Evolutionary conservation across 2,329 filamentous ascomycete genomes (phyloP), one percentile per base, ranked within the genome.

Genomic region (Dissoconium aciculare): DNA sequence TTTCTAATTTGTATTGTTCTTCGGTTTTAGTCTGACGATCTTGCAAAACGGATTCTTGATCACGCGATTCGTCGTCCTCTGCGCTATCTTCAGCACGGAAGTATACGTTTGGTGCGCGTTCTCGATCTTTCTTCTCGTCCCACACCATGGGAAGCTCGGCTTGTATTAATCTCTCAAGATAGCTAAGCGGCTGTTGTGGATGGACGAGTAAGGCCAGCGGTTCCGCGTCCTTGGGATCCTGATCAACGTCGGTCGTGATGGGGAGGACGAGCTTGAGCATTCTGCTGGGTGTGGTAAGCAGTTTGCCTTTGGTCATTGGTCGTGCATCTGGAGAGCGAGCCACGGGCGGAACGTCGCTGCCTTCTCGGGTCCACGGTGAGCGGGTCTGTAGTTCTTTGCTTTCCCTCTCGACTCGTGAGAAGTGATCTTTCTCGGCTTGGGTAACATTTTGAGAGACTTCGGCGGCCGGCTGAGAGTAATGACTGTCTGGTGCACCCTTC

Each of bases 181-280:
- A 92, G 5, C 82, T 92, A 3, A 94, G 66, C 0, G 85, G 85
- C 50, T 94, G 85, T 39, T 91, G 81, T 0, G 85, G 84, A 45
- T 93, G 85, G 0, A 93, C 68, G 2, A 93, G 70, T 0, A 93
- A 67, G 1, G 84, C 84, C 9, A 93, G 63, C 0, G 84, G 83
- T 44, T 91, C 80, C n/a, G 87, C 72, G 28, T 74, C 67, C 54
- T 78, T 76, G 34, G 72, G 64, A 38, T 74, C 68, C 2, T 58
- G 57, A 39, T 70, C 67, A 16, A 63, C 61, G 34, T 75, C 71
- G 0, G 69, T 75, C 0, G 71, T 72, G 15, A 91, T 63, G 0
- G 82, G 83, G 0, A 91, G 63, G 11, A 89, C 75, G 10, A 91
- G 64, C 53, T 89, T 89, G 29, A 91, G 67, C 34, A 87, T 70